Conservation (phyloP, 768 basidiomycete species). For the Tephrocybe sp. region DNA sequence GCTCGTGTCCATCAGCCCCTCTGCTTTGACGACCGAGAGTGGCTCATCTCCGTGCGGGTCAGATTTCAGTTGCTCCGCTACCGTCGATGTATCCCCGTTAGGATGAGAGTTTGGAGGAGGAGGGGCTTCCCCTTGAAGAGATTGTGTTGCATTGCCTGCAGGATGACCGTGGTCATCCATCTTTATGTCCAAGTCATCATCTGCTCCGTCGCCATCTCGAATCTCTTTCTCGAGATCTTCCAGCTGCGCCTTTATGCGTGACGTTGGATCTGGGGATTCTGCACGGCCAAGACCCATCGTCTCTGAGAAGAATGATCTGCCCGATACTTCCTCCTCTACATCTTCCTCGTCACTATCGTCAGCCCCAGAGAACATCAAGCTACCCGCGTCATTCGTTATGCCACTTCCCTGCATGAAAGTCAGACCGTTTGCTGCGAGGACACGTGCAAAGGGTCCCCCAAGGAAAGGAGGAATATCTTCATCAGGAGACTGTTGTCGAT, state of each 20-base stretch:
- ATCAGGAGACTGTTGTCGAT: slow-evolving; percentile 22
- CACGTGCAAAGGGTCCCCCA: slow-evolving; percentile 46
- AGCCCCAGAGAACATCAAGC: slow-evolving; percentile 57
- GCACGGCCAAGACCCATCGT: slow-evolving; percentile 41
- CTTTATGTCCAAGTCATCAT: slow-evolving; percentile 29
- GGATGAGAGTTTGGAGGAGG: slow-evolving; percentile 40
- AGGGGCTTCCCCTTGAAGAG: slow-evolving; percentile 42
- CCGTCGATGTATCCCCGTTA: slow-evolving; percentile 43
- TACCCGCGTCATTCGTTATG: slow-evolving; percentile 45
- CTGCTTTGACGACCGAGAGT: slow-evolving; percentile 50
- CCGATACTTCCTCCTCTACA: slow-evolving; percentile 23
- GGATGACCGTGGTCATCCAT: slow-evolving; percentile 25
- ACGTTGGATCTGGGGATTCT: slow-evolving; percentile 50
- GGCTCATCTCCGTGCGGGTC: slow-evolving; percentile 53
- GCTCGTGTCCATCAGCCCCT: slow-evolving; percentile 64
- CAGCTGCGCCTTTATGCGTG: slow-evolving; percentile 56
- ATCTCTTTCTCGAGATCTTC: slow-evolving; percentile 60
- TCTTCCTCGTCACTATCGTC: slow-evolving; percentile 66
- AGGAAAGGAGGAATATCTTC: slow-evolving; percentile 32
- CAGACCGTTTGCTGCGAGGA: slow-evolving; percentile 49
- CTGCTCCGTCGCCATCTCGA: slow-evolving; percentile 29
- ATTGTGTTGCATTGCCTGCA: slow-evolving; percentile 16
- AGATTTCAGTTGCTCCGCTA: slow-evolving; percentile 47
- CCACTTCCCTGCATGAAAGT: slow-evolving; percentile 57
- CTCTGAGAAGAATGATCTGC: slow-evolving; percentile 48